Evolutionary conservation across 441 rosid genomes (phyloP).

Genomic region (Macaranga tanarius): DNA sequence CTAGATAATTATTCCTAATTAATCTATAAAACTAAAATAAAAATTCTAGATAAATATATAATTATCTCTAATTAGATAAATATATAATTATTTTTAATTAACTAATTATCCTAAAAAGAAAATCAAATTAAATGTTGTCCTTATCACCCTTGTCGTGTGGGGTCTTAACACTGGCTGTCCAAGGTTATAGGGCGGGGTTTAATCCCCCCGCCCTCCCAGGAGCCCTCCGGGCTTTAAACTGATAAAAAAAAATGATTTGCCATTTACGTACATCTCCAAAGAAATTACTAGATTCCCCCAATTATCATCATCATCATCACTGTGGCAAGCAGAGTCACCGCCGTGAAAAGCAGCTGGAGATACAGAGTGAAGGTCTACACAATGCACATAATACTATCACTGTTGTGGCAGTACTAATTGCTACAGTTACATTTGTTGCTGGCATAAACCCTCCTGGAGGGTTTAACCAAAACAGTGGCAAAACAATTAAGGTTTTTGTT

Average conservation of each 20-base stretch:
- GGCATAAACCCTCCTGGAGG: conserved; percentile 67
- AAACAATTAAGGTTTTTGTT: conserved; percentile 42
- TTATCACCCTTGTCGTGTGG: no score
- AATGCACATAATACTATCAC: conserved; percentile 55
- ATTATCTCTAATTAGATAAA: no score
- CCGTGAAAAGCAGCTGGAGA: conserved; percentile 40
- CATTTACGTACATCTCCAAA: conserved; percentile 4
- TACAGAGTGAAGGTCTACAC: conserved; percentile 47
- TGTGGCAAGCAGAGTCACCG: conserved; percentile 25
- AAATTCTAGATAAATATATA: no score
- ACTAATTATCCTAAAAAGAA: no score
- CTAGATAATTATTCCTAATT: no score
- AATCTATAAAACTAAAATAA: no score
- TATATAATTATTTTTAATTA: no score
- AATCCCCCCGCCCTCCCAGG: no score
- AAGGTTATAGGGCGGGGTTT: no score
- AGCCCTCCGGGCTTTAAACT: no score
- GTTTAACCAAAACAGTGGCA: conserved; percentile 35
- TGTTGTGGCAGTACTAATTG: conserved; percentile 51
- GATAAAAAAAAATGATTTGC: neutral
- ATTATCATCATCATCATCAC: conserved; percentile 19
- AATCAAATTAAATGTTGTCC: no score
- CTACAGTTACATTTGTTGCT: conserved; percentile 54
- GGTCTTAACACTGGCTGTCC: no score
- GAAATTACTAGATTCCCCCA: conserved; percentile 15